Evolutionary conservation across 2,329 filamentous ascomycete genomes (phyloP).

Genomic region (Fusarium chlamydosporum): DNA sequence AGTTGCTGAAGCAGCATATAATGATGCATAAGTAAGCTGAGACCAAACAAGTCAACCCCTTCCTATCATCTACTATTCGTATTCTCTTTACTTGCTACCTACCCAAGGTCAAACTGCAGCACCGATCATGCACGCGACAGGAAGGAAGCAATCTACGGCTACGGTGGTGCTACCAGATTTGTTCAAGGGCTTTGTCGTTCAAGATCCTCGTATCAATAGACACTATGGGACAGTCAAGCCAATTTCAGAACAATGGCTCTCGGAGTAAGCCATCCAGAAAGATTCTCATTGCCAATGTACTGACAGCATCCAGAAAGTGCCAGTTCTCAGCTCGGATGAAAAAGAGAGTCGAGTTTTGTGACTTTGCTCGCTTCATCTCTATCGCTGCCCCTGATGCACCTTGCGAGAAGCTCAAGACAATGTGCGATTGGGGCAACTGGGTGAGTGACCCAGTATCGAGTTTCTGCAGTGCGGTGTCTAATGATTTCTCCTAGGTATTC

Average conservation of each 20-base stretch:
- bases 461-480: neutral
- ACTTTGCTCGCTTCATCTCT: slow-evolving; percentile 27
- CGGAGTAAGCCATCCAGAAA: slow-evolving; percentile 1
- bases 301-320: slow-evolving; percentile 2
- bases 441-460: neutral
- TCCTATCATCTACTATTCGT: too few relatives aligned
- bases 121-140: slow-evolving; percentile 4
- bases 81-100: too few relatives aligned
- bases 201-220: slow-evolving; percentile 13
- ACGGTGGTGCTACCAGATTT: slow-evolving; percentile 14
- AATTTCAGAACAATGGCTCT: slow-evolving; percentile 23
- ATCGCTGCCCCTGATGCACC: slow-evolving; percentile 28
- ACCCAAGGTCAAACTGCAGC: neutral
- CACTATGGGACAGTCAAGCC: slow-evolving; percentile 21
- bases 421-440: slow-evolving; percentile 35
- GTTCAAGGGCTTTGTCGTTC: slow-evolving; percentile 17
- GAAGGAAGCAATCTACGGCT: slow-evolving; percentile 4
- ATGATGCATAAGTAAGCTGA: neutral
- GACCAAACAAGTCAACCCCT: neutral
- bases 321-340: slow-evolving; percentile 20
- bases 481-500: neutral
- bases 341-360: slow-evolving; percentile 26
- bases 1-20: neutral
- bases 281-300: fast-evolving
- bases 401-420: slow-evolving; percentile 18